Evolutionary conservation across 495 filamentous ascomycete species (phyloP), one percentile per base, ranked within the genome.

Genomic region (Penicillium salamii): DNA sequence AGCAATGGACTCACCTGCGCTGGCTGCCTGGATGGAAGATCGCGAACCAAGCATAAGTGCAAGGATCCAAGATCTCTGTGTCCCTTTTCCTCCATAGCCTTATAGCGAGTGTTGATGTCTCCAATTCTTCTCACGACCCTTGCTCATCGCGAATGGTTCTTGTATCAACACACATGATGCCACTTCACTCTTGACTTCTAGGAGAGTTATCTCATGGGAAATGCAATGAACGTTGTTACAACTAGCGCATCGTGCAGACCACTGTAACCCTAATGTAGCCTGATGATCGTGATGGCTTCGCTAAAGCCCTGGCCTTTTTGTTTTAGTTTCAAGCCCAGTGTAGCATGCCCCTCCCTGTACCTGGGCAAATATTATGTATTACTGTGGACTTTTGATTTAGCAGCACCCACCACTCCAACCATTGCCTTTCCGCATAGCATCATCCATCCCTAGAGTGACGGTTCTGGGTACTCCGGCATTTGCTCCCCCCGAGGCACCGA

Each of bases 1-100:
- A 81, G 66, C 77, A 97, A 67, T 97, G 89, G 81, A 80, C 73
- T 58, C 89, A 98, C 73, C 72, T 98, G 74, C 96, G 90, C 74
- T 98, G 93, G 93, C 84, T 95, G 50, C 69, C 72, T 36, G 71
- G 67, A 38, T 81, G 78, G 78, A 73, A 72, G 45, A 78, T 81
- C 37, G 64, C 70, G 17, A 76, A 78, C 52, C 78, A 58, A 69
- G 8, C 11, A 20, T 14, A 26, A 18, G 23, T 17, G n/a, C 7
- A 5, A 15, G 36, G 18, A 37, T n/a, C n/a, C 15, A 37, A 21
- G 6, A 11, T 3, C 18, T 21, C 5, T 28, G 9, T 28, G 11
- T 7, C 13, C 12, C 17, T 20, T 24, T 21, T 28, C 3, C 43
- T 46, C 19, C n/a, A n/a, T 29, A 14, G 15, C 26, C 37, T 39